Evolutionary conservation across 495 filamentous ascomycete species (phyloP).

Genomic region (Oleoguttula mirabilis): DNA sequence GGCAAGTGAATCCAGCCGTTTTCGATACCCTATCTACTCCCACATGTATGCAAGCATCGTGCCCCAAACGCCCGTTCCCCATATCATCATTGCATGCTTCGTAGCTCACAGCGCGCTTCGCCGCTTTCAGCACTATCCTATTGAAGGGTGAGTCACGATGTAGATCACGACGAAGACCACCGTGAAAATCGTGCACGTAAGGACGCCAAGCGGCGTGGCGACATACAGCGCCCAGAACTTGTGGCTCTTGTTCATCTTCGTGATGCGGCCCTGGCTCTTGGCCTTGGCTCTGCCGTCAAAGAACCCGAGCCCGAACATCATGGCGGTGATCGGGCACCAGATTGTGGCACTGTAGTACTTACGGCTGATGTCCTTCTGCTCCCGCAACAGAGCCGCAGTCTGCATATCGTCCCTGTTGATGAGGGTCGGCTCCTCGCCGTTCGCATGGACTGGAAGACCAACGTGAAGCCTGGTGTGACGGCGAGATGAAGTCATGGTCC

Average conservation of each 20-base stretch:
- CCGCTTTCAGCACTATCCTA: too few species aligned
- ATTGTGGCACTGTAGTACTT: not conserved
- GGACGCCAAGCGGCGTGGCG: conserved; percentile 4
- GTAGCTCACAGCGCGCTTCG: too few species aligned
- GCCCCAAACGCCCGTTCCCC: too few species aligned
- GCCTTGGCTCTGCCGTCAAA: conserved; percentile 1
- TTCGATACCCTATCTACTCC: too few species aligned
- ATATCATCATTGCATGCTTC: too few species aligned
- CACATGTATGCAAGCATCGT: too few species aligned
- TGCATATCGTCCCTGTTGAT: not conserved
- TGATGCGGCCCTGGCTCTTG: conserved; percentile 1
- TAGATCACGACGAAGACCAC: not conserved
- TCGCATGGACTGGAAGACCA: not conserved
- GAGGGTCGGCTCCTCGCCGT: not conserved
- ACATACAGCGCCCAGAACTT: conserved; percentile 5
- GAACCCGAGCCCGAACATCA: conserved; percentile 10
- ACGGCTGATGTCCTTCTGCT: conserved; percentile 5
- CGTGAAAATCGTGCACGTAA: not conserved
- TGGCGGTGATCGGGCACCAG: conserved; percentile 5
- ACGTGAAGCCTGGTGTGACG: not conserved
- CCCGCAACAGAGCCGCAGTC: not conserved
- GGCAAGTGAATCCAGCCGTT: too few species aligned
- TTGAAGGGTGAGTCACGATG: too few species aligned
- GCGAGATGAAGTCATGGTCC: conserved; percentile 5
- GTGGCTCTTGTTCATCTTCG: conserved; percentile 7